Percentiles rank a stretch among this genome's conserved stretches.
Conservation (phyloP, 768 basidiomycete species). For the Tylopilus felleus region DNA sequence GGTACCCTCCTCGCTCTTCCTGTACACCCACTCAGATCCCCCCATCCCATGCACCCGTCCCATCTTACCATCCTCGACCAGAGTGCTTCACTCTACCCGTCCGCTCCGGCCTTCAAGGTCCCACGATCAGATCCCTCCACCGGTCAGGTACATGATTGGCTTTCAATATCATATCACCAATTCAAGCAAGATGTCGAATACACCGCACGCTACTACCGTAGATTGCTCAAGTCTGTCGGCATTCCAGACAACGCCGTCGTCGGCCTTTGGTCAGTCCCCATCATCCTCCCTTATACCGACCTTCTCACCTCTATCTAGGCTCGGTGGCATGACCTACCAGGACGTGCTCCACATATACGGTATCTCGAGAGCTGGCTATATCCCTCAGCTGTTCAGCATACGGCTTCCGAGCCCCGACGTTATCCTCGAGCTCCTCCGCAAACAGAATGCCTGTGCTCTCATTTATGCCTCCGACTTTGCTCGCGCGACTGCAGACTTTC, state of each 20-base stretch:
- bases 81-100: conserved; percentile 48
- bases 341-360: conserved; percentile 75
- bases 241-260: conserved; percentile 58
- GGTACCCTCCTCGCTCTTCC: conserved; percentile 2
- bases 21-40: conserved; percentile 3
- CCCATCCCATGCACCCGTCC: conserved; percentile 33
- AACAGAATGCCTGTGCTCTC: conserved; percentile 59
- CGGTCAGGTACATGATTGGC: conserved; percentile 50
- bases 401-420: conserved; percentile 72
- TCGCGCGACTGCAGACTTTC: conserved; percentile 41
- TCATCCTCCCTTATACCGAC: background rate
- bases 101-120: conserved; percentile 56
- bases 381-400: conserved; percentile 76
- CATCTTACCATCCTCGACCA: conserved; percentile 65
- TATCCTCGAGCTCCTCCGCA: conserved; percentile 65
- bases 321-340: conserved; percentile 66
- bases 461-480: conserved; percentile 60
- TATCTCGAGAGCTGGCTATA: conserved; percentile 70
- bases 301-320: conserved; percentile 41
- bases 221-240: conserved; percentile 41
- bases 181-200: conserved; percentile 65
- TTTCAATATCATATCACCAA: conserved; percentile 57
- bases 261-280: conserved; percentile 62
- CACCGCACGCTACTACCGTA: conserved; percentile 63
- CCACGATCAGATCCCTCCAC: conserved; percentile 47